Percentiles rank a stretch among this genome's conserved stretches.
Evolutionary conservation across 1,284 basidiomycete species (phyloP).

Genomic region (Sanghuangporus weigelae): DNA sequence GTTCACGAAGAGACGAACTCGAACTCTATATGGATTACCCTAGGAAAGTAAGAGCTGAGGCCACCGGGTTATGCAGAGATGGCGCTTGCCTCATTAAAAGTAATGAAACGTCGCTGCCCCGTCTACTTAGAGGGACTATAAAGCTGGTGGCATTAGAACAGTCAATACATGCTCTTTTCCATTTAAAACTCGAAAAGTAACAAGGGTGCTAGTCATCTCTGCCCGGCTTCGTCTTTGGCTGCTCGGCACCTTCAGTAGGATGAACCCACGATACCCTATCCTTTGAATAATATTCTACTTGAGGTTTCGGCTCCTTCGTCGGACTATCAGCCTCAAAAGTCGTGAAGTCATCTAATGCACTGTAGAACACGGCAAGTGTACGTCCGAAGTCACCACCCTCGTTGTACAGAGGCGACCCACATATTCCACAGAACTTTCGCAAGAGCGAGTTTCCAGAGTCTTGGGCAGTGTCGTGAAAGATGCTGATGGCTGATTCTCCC

Average conservation of each 20-base stretch:
- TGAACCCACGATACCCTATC: slow-evolving; percentile 18
- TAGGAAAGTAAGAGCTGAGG: no score
- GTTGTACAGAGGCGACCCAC: slow-evolving; percentile 18
- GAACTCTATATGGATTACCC: no score
- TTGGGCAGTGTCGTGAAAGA: slow-evolving; percentile 18
- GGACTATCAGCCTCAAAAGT: neutral
- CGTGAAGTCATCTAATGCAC: slow-evolving; percentile 16
- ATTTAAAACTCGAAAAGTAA: no score
- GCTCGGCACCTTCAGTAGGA: slow-evolving; percentile 8
- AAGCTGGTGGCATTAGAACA: no score
- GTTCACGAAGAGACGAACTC: no score
- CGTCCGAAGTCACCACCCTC: slow-evolving; percentile 7
- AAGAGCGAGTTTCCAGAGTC: slow-evolving; percentile 19
- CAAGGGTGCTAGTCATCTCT: neutral
- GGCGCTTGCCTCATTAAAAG: no score
- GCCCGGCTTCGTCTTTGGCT: slow-evolving; percentile 18
- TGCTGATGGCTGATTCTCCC: slow-evolving; percentile 15
- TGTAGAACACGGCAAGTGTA: slow-evolving; percentile 19
- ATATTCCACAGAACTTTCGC: slow-evolving; percentile 18
- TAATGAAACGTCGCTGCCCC: no score
- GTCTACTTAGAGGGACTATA: no score
- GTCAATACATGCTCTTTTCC: no score
- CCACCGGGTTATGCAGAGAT: no score
- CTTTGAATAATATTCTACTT: slow-evolving; percentile 20
- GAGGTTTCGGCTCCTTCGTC: slow-evolving; percentile 1